A percentile compares a stretch with the other conserved stretches of the same genome.
These are phyloP conservation scores for Arabidopsis thaliana DNA, from an alignment of 345 rosid genomes.

Conservation along the genomic window TAIR10.1 NC_003076.8:19634501-19635000, in stretches of 20 bases:
- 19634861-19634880: constrained; percentile 3
- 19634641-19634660: neutral
- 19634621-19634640: constrained; percentile 9
- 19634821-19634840: constrained; percentile 57
- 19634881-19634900: constrained; percentile 24
- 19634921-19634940: constrained; percentile 82
- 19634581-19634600: constrained; percentile 86
- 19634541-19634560: constrained; percentile 91
- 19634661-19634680: neutral
- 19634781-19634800: constrained; percentile 68
- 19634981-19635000: constrained; percentile 73
- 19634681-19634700: neutral
- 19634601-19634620: constrained; percentile 62
- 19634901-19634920: constrained; percentile 8
- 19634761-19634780: constrained; percentile 81
- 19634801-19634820: constrained; percentile 73
- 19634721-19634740: constrained; percentile 62
- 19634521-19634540: constrained; percentile 82
- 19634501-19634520: constrained; percentile 98
- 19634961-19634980: constrained; percentile 76
- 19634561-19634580: constrained; percentile 85
- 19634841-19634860: constrained; percentile 5
- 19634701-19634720: constrained; percentile 84
- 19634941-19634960: constrained; percentile 80
- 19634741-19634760: constrained; percentile 75